These are phyloP conservation scores for Arxiozyma heterogenica DNA, from an alignment of 1,139 yeast genomes.

Conservation along the genomic window DNA sequence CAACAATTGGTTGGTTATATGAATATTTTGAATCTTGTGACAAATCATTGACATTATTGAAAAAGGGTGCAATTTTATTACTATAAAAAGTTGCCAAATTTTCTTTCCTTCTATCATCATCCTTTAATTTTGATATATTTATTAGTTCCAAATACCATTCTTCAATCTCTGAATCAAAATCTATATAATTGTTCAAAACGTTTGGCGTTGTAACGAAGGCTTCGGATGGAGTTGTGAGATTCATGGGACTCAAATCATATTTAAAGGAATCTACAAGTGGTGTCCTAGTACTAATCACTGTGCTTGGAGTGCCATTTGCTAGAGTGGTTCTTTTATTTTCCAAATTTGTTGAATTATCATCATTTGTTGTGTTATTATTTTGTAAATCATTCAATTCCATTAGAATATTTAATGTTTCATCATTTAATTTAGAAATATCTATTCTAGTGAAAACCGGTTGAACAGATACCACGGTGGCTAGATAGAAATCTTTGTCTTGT, in stretches of 20 bases:
- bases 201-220: not conserved
- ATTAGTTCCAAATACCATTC: slow-evolving; percentile 29
- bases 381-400: slow-evolving; percentile 80
- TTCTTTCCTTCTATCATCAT: slow-evolving; percentile 20
- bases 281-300: not conserved
- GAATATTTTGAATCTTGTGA: not conserved
- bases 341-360: not conserved
- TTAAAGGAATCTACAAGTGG: not conserved
- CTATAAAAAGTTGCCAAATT: slow-evolving; percentile 19
- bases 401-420: slow-evolving; percentile 43
- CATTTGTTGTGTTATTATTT: slow-evolving; percentile 4
- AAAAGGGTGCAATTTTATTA: slow-evolving; percentile 18
- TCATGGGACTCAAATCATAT: not conserved
- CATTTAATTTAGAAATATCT: slow-evolving; percentile 78
- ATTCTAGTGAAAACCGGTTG: slow-evolving; percentile 94
- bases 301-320: not conserved
- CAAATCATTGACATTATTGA: slow-evolving; percentile 15
- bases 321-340: not conserved
- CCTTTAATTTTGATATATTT: slow-evolving; percentile 26
- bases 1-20: slow-evolving; percentile 9
- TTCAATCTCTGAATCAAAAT: slow-evolving; percentile 19
- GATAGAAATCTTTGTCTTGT: slow-evolving; percentile 83
- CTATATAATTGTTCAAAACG: slow-evolving; percentile 3
- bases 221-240: not conserved
- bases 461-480: slow-evolving; percentile 86